Evolutionary conservation across 345 rosid genomes (phyloP), one percentile per base, ranked within the genome.

Genomic region (Citrus medica): DNA sequence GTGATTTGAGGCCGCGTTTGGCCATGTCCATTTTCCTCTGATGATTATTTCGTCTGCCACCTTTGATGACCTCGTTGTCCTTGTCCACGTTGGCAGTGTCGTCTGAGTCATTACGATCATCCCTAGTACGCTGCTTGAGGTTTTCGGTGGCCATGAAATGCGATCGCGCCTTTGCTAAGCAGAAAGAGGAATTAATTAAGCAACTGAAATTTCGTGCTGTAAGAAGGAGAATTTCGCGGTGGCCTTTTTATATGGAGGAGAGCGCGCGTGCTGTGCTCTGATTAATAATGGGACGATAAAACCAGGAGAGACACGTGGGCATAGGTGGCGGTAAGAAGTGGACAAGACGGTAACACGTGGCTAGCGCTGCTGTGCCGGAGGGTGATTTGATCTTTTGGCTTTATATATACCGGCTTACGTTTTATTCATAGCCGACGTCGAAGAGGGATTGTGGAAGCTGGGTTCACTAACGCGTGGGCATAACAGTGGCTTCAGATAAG

Each of bases 1-100:
- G 84, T 2, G 98, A 89, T 71, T 83, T 84, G 30, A 89, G 86
- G 25, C 97, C 93, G 33, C 92, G 94, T 83, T 89, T 92, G 53
- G 96, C 98, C 98, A 90, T 84, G 2, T 80, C 85, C 80, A 73
- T 81, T 77, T 84, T 87, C 79, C 82, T 85, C 51, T 46, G 4
- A 46, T 46, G 4, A 46, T 46, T 13, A 69, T 85, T 86, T 24
- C 85, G 81, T 70, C 76, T 78, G 67, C 69, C 64, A 62, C 60
- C 77, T 4, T 67, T 19, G 75, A 46, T 13, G 17, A 46, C 51
- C 51, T 65, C 77, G 27, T 77, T 73, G 30, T 51, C 76, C 60
- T 56, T 75, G 40, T 81, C 76, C 33, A 42, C 70, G 35, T 79
- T 58, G 46, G 60, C 46, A 63, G 79, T 67, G 55, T 78, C 64